phyloP scores from a whole-genome alignment of 73 alveolate genomes.

The Uronychia setigera region DNA sequence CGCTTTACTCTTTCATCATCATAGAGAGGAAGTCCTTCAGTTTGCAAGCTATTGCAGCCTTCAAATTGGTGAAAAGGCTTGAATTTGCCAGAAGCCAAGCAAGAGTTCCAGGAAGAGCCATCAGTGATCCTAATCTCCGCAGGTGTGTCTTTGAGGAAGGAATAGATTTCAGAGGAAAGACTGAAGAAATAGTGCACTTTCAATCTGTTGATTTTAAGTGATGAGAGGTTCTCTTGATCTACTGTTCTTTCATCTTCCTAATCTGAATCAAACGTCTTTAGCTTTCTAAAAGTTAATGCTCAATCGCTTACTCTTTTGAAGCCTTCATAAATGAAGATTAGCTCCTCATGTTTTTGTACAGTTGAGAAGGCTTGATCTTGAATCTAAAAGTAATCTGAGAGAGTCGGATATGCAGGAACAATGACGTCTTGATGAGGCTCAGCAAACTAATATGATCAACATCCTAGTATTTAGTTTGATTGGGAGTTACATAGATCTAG shows the following conservation, averaged over 20 bases:
- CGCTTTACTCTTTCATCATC: not conserved
- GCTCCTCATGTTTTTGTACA: not conserved
- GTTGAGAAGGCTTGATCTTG: not conserved
- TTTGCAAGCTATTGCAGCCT: not conserved
- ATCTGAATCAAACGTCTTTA: too few species aligned
- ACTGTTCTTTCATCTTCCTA: too few species aligned
- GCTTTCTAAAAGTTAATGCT: too few species aligned
- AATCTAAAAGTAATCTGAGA: not conserved
- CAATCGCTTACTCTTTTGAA: too few species aligned
- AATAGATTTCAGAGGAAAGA: slow-evolving; percentile 48
- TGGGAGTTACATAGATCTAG: not conserved
- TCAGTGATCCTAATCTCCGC: slow-evolving; percentile 74
- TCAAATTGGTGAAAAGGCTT: slow-evolving; percentile 43
- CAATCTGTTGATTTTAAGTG: slow-evolving; percentile 27
- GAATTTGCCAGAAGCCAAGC: slow-evolving; percentile 36
- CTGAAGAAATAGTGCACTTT: slow-evolving; percentile 80
- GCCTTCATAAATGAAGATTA: not conserved
- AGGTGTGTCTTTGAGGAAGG: slow-evolving; percentile 67
- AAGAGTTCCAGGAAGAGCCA: slow-evolving; percentile 79
- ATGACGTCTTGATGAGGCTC: not conserved
- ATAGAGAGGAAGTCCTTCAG: not conserved
- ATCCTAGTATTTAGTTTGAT: not conserved
- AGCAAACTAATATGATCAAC: not conserved
- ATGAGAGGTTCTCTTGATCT: slow-evolving; percentile 22
- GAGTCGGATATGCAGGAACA: not conserved